Conservation (phyloP, 306 rosid genomes). For the Glycine soja region DNA sequence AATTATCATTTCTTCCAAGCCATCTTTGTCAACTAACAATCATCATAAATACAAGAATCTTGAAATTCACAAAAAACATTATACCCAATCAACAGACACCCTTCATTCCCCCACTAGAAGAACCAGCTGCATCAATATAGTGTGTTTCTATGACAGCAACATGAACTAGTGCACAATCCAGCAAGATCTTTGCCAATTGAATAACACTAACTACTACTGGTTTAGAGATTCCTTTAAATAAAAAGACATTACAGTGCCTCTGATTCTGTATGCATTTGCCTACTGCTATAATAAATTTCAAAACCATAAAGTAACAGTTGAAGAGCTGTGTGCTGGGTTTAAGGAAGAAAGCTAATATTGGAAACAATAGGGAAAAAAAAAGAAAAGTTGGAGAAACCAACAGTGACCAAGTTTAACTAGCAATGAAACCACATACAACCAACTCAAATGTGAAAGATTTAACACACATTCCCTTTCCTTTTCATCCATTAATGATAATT, state of each 20-base stretch:
- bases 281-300: slow-evolving; percentile 10
- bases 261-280: slow-evolving; percentile 1
- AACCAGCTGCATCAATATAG: not conserved
- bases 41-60: not conserved
- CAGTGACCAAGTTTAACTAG: not conserved
- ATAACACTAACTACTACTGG: not conserved
- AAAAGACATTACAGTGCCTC: not conserved
- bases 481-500: not conserved
- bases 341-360: slow-evolving; percentile 13
- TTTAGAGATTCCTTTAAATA: slow-evolving; percentile 15
- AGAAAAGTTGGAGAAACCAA: slow-evolving; percentile 3
- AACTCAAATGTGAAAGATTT: not conserved
- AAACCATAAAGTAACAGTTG: slow-evolving; percentile 12
- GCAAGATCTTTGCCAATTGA: not conserved
- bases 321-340: not conserved
- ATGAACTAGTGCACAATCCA: not conserved
- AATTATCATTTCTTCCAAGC: slow-evolving; percentile 2
- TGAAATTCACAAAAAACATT: not conserved
- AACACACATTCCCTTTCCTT: slow-evolving; percentile 13
- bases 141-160: not conserved
- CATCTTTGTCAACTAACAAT: slow-evolving; percentile 1
- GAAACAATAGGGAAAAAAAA: slow-evolving; percentile 3
- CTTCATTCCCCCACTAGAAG: not conserved
- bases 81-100: slow-evolving; percentile 10
- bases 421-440: not conserved